Evolutionary conservation across 1,284 basidiomycete species (phyloP), one percentile per base, ranked within the genome.

Genomic region (Rhodotorula sp.): DNA sequence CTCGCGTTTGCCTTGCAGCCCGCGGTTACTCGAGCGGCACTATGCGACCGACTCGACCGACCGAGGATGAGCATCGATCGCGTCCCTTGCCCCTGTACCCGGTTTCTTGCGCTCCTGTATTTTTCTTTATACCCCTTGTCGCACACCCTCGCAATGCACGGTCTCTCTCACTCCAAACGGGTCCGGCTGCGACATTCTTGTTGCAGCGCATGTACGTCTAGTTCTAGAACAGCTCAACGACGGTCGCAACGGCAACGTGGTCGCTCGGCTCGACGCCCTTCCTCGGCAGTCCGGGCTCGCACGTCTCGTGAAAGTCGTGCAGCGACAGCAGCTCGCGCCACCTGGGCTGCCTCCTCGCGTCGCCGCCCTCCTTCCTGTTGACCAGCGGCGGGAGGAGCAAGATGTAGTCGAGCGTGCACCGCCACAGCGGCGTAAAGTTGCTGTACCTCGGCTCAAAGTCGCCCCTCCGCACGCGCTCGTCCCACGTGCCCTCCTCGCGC

Each of bases 401-500:
- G 64, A 73, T 76, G 73, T 67, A 76, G 70, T 76, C 73, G 55
- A 79, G 73, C 3, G 77, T 74, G 48, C 74, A 77, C 7, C 78
- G 67, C 78, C 77, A 79, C n/a, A 78, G 55, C 19, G 77, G 77
- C 7, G 77, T 79, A 45, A 77, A 74, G 48, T 77, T 76, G 0
- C 71, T 68, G 52, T 64, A 76, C 27, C 42, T 64, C 19, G 70
- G 72, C 48, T 77, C 74, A 41, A 73, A 73, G 56, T 73, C 75
- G 4, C 73, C 72, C 9, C 68, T 27, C 46, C 56, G 41, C 4
- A 73, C 62, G 23, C 69, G 66, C 56, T 71, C 69, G 19, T 71
- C 64, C 68, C 59, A 64, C 5, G 3, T 58, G 1, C 64, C 70
- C 44, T 56, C 42, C 66, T 49, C n/a, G 46, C 64, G 61, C 50